phyloP scores from a whole-genome alignment of 192 early-diverging fungal genomes.

The Coemansia furcata region DNA sequence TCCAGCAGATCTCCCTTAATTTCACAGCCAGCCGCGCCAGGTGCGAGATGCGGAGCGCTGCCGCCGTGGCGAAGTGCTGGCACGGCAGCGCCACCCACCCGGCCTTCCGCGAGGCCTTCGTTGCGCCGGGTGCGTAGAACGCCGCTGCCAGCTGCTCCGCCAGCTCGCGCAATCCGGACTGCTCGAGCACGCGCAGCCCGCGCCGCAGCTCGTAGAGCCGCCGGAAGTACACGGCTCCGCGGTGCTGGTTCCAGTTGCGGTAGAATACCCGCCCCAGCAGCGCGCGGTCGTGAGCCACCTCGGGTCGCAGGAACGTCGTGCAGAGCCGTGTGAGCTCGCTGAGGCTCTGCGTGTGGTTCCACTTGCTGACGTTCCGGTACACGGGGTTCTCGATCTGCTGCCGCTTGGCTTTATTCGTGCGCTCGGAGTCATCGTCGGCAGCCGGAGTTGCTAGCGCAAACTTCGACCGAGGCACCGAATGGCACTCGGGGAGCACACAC shows the following conservation, averaged over 20 bases:
- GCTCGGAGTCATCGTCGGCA: background rate
- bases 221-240: constrained; percentile 19
- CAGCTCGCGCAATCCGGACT: background rate
- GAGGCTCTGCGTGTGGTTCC: constrained; percentile 17
- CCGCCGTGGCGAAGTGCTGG: constrained; percentile 4
- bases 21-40: constrained; percentile 19
- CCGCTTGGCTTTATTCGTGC: background rate
- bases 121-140: background rate
- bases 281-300: constrained; percentile 22
- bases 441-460: constrained; percentile 6
- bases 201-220: constrained; percentile 30
- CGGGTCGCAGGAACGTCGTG: background rate
- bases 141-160: background rate
- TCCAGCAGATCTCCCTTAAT: constrained; percentile 11
- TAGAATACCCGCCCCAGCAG: constrained; percentile 35
- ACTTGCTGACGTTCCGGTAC: constrained; percentile 24
- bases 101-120: background rate
- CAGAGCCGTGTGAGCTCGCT: background rate
- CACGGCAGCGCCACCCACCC: constrained; percentile 33
- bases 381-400: constrained; percentile 28
- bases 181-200: constrained; percentile 21
- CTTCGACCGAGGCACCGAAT: constrained; percentile 28
- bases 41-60: constrained; percentile 8
- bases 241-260: constrained; percentile 48
- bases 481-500: constrained; percentile 29